Base-by-base conservation (phyloP, 148 eudicot species). In the Talinum fruticosum region DNA sequence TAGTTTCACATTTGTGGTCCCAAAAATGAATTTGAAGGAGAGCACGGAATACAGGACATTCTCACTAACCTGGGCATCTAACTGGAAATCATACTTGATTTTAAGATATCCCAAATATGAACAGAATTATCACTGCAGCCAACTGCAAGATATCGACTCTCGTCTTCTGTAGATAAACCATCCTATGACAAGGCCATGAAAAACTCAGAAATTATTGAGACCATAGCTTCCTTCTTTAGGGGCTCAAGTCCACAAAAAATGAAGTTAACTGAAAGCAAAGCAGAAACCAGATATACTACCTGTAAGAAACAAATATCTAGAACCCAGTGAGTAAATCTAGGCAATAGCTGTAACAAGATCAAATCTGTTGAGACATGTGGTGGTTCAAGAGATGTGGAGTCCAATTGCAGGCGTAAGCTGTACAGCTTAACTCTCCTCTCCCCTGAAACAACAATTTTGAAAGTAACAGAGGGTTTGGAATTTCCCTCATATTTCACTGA, bases 121-220 rank as follows among this genome's bases (percentile, higher is more conserved):
- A 96, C 79, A 68, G 97, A 87, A 75, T 96, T 96, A 73, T 96
- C 92, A 70, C 90, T 91, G 73, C 99, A 96, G 37, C 97, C 99
- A 69, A 96, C 83, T 36, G 93, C 97, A 80, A 96, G 93, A 77
- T 76, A 82, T 47, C 54, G 78, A 69, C 74, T 65, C 51, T 75
- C 83, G 21, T 81, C 76, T 65, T 47, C 54, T 0, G 77, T 78
- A 71, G 78, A 67, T 47, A 80, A 71, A 66, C 75, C 76, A 77
- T 82, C 91, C 96, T 92, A 79, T 81, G 79, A 81, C 26, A 82
- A 69, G 76, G 38, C 59, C 35, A 62, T 61, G 57, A 70, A 66
- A 37, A 26, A 66, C 73, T 65, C 26, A 77, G 30, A 16, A 64
- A 79, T 28, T 49, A 47, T 13, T 14, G 47, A 38, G 53, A 71